Conservation (phyloP, 1,284 basidiomycete genomes). For the Fomitopsis pinicola region DNA sequence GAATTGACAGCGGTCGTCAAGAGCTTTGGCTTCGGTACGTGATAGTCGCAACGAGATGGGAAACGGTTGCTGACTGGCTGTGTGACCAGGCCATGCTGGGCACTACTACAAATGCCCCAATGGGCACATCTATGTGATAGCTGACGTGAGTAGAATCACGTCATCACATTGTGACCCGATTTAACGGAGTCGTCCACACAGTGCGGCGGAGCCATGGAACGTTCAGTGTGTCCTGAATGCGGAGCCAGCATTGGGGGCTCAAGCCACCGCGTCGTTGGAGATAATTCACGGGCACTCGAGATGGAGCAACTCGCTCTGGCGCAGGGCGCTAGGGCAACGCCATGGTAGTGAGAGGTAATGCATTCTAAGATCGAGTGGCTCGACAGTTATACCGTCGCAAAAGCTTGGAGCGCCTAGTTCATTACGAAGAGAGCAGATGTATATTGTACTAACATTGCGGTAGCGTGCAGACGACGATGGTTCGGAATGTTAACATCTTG, state of each 20-base stretch:
- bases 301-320: slow-evolving; percentile 37
- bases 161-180: not conserved
- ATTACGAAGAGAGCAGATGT: too few species aligned
- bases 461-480: too few species aligned
- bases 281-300: slow-evolving; percentile 41
- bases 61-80: not conserved
- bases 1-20: slow-evolving; percentile 44
- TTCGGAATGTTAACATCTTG: too few species aligned
- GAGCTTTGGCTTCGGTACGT: slow-evolving; percentile 39
- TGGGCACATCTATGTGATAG: slow-evolving; percentile 23
- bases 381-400: too few species aligned
- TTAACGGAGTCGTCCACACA: slow-evolving; percentile 17
- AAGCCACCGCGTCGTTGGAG: slow-evolving; percentile 31
- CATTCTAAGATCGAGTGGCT: not conserved
- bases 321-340: slow-evolving; percentile 13
- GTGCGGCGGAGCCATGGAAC: slow-evolving; percentile 52
- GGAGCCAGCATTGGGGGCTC: slow-evolving; percentile 46
- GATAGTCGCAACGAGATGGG: not conserved
- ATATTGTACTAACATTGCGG: not conserved
- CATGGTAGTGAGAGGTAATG: not conserved
- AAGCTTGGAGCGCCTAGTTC: too few species aligned
- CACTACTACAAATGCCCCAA: slow-evolving; percentile 34
- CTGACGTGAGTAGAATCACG: slow-evolving; percentile 15
- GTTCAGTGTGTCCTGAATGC: slow-evolving; percentile 49
- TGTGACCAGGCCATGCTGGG: slow-evolving; percentile 36